Evolutionary conservation across 495 filamentous ascomycete genomes (phyloP), one percentile per base, ranked within the genome.

Genomic region (Penicillium desertorum): DNA sequence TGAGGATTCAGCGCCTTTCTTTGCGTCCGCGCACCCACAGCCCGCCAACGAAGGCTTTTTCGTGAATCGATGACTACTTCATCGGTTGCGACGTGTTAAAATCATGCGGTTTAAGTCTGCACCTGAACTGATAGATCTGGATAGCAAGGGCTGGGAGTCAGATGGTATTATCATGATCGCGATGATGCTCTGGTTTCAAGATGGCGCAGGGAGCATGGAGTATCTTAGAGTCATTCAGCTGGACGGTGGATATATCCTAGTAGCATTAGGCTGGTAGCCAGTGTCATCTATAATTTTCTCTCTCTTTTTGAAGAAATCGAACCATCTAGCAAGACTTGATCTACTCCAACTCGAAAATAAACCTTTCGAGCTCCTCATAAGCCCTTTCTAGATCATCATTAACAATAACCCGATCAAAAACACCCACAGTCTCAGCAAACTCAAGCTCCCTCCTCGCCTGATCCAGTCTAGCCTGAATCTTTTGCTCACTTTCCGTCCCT

Each of bases 31-130:
- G 11, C 29, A 52, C 3, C 17, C 54, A 2, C 27, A 43, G 0
- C 23, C 51, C 5, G 27, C 66, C 19, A 55, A 61, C 17, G 58
- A 62, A 6, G 32, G 49, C 8, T 49, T 49, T 7, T 70, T 69
- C 37, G 56, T 74, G 42, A 68, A 69, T 39, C 61, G 60, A 43
- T 73, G 73, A 70, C 62, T 72, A 23, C 64, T 74, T 0, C 65
- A 72, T 41, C 65, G 63, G 19, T 54, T 76, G 11, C 59, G 65
- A 14, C 64, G 64, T 0, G 17, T 70, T 36, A 63, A 72, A n/a
- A 65, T 68, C 5, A 32, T 59, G 54, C 62, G 58, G 9, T 60
- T 70, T 5, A 67, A 71, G 23, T 63, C 63, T 17, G 48, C 51
- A 19, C 62, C 62, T 7, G 62, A 59, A 12, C 57, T 71, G 12